Evolutionary conservation across 2,329 filamentous ascomycete genomes (phyloP), one percentile per base, ranked within the genome.

Genomic region (Nothopassalora personata): DNA sequence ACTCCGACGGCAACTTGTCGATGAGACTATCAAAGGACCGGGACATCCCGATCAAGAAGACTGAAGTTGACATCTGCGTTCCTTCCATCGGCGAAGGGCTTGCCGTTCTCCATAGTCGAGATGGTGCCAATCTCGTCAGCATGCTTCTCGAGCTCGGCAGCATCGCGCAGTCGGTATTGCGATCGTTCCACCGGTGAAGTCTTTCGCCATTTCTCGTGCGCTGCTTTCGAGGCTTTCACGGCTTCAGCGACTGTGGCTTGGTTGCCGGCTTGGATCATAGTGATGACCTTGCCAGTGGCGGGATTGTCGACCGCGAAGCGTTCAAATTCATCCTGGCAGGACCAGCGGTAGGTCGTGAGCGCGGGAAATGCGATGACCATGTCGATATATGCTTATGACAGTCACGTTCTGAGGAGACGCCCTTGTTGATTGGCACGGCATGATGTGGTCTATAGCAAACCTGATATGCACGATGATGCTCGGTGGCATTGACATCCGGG

Each of bases 31-130:
- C 66, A 52, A 68, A 70, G 59, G 64, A 70, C 4, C 66, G 59
- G 57, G 66, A 69, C 27, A 68, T 55, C 2, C 46, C 39, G 9
- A 64, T 46, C 13, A 68, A 43, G 52, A 67, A n/a, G n/a, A n/a
- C n/a, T n/a, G n/a, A n/a, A 65, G 15, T 36, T 59, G 31, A 66
- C 53, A 50, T 69, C 67, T 19, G 54, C 63, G 28, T 55, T 57
- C 6, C 58, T 46, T 6, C 65, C 67, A 31, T 68, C 63, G 11
- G 56, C 18, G 27, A 57, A 58, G 15, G 68, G 66, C 47, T 69
- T 70, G 49, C 68, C 68, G 50, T 70, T 70, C 55, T 70, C 68
- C 23, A 66, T 48, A 18, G 60, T 67, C 3, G 69, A 53, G 2
- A 69, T 51, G 10, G 60, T 60, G 19, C 66, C 66, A 8, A 70